phyloP scores from a whole-genome alignment of 257 asterid genomes.

The Solanum tarijense region DNA sequence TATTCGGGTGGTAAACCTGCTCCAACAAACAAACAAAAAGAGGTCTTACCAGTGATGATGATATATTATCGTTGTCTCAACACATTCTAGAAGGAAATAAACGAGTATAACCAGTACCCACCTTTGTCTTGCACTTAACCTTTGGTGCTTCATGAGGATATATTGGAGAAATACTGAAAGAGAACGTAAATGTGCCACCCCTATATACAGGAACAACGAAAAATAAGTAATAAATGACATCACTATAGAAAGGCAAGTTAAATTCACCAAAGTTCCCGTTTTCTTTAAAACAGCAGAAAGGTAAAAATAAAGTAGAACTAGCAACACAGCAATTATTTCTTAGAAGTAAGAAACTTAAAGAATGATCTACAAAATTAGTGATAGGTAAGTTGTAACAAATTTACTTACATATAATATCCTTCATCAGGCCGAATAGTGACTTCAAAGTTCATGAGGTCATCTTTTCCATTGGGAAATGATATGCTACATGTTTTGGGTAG shows the following conservation, averaged over 20 bases:
- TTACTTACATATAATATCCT: slow-evolving; percentile 70
- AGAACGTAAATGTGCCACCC: slow-evolving; percentile 76
- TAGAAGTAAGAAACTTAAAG: background rate
- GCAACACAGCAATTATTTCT: background rate
- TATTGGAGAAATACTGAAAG: slow-evolving; percentile 83
- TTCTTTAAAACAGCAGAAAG: background rate
- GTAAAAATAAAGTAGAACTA: background rate
- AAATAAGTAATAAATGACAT: background rate
- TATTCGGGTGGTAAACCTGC: slow-evolving; percentile 96
- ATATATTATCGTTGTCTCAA: background rate
- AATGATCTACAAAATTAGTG: background rate
- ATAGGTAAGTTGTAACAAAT: background rate
- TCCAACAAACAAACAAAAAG: background rate
- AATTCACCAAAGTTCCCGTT: background rate
- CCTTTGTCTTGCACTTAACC: slow-evolving; percentile 99
- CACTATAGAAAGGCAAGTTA: background rate
- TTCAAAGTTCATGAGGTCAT: slow-evolving; percentile 93
- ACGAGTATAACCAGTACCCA: slow-evolving; percentile 5
- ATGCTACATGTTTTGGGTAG: slow-evolving; percentile 79
- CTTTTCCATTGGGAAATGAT: slow-evolving; percentile 85
- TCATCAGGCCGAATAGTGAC: slow-evolving; percentile 89
- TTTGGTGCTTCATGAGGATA: slow-evolving; percentile 99
- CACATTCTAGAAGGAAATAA: background rate
- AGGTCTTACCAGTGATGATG: background rate
- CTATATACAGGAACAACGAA: slow-evolving; percentile 21